phyloP scores from a whole-genome alignment of 1,284 basidiomycete genomes.

The Tylopilus sp. region DNA sequence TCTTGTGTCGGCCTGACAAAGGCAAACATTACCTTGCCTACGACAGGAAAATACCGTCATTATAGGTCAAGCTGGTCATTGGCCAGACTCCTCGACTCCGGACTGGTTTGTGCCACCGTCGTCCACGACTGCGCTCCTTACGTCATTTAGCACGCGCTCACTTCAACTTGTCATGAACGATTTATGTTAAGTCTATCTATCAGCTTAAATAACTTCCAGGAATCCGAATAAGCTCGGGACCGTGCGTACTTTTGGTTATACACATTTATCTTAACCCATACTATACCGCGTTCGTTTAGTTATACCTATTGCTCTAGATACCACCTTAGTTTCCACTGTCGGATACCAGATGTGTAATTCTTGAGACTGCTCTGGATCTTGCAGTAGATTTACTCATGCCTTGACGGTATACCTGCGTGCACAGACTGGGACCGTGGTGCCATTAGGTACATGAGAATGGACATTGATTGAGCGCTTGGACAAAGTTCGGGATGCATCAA shows the following conservation, averaged over 20 bases:
- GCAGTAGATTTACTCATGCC: conserved; percentile 1
- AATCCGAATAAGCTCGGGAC: conserved; percentile 18
- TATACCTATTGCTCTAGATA: conserved; percentile 9
- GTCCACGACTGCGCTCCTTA: conserved; percentile 6
- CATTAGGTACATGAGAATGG: conserved; percentile 14
- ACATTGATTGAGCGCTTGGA: conserved; percentile 5
- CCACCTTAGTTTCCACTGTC: conserved; percentile 12
- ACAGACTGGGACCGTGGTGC: not conserved
- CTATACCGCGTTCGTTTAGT: conserved; percentile 6
- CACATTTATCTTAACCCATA: not conserved
- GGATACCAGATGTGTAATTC: conserved; percentile 7
- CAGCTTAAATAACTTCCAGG: conserved; percentile 10
- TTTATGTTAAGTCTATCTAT: conserved; percentile 26
- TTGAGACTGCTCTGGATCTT: not conserved
- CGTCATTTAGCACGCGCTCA: conserved; percentile 16
- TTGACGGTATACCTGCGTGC: conserved; percentile 8
- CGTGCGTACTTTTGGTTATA: conserved; percentile 9
- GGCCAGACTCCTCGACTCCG: conserved; percentile 18
- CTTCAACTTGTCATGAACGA: conserved; percentile 2
- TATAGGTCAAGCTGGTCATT: conserved; percentile 29
- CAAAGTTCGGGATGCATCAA: conserved; percentile 1
- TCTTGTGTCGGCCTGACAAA: conserved; percentile 55
- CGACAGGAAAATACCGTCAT: conserved; percentile 25
- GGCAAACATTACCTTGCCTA: conserved; percentile 53
- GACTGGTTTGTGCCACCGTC: conserved; percentile 12